Percentiles rank a stretch among this genome's conserved stretches.
Evolutionary conservation across 768 basidiomycete species (phyloP).

Genomic region (Suillus fuscotomentosus): DNA sequence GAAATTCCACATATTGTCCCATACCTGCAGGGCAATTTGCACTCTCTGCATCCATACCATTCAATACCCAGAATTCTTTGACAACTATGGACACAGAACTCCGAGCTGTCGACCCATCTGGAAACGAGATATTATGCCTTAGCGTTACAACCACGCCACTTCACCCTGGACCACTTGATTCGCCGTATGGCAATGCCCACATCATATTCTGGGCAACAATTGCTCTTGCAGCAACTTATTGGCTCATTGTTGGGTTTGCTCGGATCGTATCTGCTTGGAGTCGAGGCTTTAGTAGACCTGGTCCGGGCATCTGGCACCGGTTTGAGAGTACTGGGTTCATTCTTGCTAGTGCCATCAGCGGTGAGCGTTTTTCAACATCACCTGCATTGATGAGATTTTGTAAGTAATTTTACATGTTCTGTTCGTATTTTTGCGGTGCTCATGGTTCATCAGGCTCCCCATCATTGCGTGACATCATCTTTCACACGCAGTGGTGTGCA

Average conservation of each 20-base stretch:
- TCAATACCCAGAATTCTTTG: constrained; percentile 63
- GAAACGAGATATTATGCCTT: constrained; percentile 80
- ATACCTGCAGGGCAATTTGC: constrained; percentile 77
- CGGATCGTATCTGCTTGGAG: constrained; percentile 85
- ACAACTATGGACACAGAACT: constrained; percentile 84
- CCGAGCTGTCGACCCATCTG: constrained; percentile 85
- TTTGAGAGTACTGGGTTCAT: constrained; percentile 86
- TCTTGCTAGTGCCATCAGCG: constrained; percentile 89
- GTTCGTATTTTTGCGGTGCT: constrained; percentile 14
- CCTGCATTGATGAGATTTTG: constrained; percentile 89
- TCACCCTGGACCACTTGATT: constrained; percentile 48
- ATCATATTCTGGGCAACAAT: constrained; percentile 76
- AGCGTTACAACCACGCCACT: constrained; percentile 79
- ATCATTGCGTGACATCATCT: constrained; percentile 86
- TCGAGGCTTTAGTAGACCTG: constrained; percentile 57
- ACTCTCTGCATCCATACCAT: constrained; percentile 71
- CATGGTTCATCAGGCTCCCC: constrained; percentile 67
- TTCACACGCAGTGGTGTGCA: constrained; percentile 92
- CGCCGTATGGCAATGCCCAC: constrained; percentile 63
- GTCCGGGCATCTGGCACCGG: constrained; percentile 63
- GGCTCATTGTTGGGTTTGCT: constrained; percentile 77
- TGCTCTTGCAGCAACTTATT: constrained; percentile 74
- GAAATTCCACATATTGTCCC: constrained; percentile 65
- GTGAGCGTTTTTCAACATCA: constrained; percentile 80
- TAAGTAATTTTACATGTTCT: constrained; percentile 38